phyloP scores from a whole-genome alignment of 2,329 filamentous ascomycete genomes.

The Keithomyces neogunnii region DNA sequence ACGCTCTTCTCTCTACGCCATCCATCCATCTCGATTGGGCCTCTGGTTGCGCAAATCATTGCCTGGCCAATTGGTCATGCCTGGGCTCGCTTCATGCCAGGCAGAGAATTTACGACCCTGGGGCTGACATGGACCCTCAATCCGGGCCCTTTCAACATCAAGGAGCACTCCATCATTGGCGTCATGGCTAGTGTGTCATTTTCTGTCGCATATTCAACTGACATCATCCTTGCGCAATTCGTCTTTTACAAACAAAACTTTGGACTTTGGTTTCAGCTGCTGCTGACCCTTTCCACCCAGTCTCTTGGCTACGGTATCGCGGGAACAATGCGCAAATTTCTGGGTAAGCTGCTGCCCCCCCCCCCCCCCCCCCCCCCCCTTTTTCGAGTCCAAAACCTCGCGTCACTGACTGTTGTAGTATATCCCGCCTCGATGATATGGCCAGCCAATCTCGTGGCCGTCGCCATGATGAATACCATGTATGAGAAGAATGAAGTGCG shows the following conservation, averaged over 20 bases:
- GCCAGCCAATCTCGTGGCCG: slow-evolving; percentile 58
- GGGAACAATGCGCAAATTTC: slow-evolving; percentile 56
- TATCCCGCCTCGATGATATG: slow-evolving; percentile 67
- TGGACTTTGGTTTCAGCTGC: slow-evolving; percentile 56
- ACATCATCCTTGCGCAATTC: slow-evolving; percentile 62
- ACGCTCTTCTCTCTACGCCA: slow-evolving; percentile 55
- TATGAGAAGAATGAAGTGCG: slow-evolving; percentile 49
- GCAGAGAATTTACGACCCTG: slow-evolving; percentile 39
- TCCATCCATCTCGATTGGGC: slow-evolving; percentile 51
- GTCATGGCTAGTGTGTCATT: slow-evolving; percentile 67
- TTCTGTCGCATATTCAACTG: slow-evolving; percentile 62
- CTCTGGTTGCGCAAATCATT: slow-evolving; percentile 55
- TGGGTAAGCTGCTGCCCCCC: slow-evolving; percentile 32
- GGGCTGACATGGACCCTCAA: slow-evolving; percentile 52
- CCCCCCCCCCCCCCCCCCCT: too few relatives aligned
- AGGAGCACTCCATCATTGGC: slow-evolving; percentile 60
- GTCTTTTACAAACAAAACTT: slow-evolving; percentile 66
- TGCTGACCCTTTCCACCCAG: slow-evolving; percentile 60
- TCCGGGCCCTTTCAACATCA: slow-evolving; percentile 61
- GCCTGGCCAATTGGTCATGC: slow-evolving; percentile 54
- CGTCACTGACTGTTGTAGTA: slow-evolving; percentile 26
- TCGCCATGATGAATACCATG: slow-evolving; percentile 63
- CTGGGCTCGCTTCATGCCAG: slow-evolving; percentile 50
- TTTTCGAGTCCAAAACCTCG: slow-evolving; percentile 7
- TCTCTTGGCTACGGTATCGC: slow-evolving; percentile 62